Percentiles rank a stretch among this genome's conserved stretches.
phyloP scores from a whole-genome alignment of 2,329 filamentous ascomycete genomes.

The Pestalotiopsis sp. region DNA sequence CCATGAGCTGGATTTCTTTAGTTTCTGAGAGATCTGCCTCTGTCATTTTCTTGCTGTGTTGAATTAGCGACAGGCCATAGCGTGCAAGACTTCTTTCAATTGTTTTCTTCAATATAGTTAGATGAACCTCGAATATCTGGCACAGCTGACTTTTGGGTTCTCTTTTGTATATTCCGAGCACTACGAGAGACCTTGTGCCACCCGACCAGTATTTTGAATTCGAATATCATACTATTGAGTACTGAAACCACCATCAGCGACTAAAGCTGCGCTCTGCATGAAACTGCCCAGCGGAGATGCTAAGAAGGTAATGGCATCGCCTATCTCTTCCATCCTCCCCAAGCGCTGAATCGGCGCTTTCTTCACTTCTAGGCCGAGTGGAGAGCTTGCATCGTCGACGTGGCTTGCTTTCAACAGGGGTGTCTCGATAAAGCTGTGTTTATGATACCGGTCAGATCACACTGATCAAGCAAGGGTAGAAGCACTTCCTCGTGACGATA shows the following conservation, averaged over 20 bases:
- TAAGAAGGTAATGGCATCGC: slow-evolving; percentile 52
- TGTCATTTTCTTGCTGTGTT: background rate
- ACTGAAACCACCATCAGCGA: slow-evolving; percentile 49
- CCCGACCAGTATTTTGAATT: background rate
- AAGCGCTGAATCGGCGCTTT: slow-evolving; percentile 49
- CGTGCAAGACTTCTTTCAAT: background rate
- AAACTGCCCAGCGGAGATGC: slow-evolving; percentile 54
- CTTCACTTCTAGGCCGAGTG: slow-evolving; percentile 31
- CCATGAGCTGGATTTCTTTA: slow-evolving; percentile 42
- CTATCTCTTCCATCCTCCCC: slow-evolving; percentile 47
- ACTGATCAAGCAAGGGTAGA: background rate
- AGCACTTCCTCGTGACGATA: slow-evolving; percentile 2
- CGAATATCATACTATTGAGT: background rate
- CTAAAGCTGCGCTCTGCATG: slow-evolving; percentile 48
- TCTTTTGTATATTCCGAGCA: background rate
- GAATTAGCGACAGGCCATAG: background rate
- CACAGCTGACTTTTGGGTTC: background rate
- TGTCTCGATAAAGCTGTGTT: slow-evolving; percentile 44
- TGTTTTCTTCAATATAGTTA: background rate
- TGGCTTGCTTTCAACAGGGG: slow-evolving; percentile 34
- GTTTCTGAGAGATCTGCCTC: slow-evolving; percentile 24
- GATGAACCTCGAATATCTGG: background rate
- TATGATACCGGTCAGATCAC: background rate
- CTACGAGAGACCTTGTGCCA: background rate
- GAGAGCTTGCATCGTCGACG: slow-evolving; percentile 24